These are phyloP conservation scores for Coniophora puteana DNA, from an alignment of 1,284 basidiomycete species.

Conservation along the genomic window DNA sequence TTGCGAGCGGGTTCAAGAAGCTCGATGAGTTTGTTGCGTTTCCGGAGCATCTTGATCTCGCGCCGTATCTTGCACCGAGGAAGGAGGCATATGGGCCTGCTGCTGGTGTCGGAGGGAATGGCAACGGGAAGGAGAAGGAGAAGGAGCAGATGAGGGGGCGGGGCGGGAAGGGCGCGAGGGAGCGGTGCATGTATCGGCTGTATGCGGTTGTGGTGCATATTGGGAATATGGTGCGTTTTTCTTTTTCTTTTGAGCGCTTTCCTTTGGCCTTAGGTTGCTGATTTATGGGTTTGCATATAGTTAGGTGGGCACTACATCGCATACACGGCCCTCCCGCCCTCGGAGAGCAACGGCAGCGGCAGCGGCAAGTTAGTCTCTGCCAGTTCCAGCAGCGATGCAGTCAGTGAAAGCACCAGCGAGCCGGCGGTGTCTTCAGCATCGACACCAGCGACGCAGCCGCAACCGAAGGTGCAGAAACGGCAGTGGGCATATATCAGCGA, in stretches of 20 bases:
- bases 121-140: constrained; percentile 34
- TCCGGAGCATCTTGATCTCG: constrained; percentile 81
- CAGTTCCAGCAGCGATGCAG: background rate
- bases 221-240: constrained; percentile 72
- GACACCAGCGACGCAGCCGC: constrained; percentile 13
- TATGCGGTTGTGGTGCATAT: constrained; percentile 91
- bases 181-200: constrained; percentile 66
- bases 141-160: constrained; percentile 29
- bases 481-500: constrained; percentile 93
- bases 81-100: constrained; percentile 59
- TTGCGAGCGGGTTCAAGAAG: constrained; percentile 74
- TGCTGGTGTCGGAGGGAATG: too few species aligned
- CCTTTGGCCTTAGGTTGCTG: constrained; percentile 8
- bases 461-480: constrained; percentile 31
- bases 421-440: constrained; percentile 13
- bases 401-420: constrained; percentile 7
- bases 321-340: constrained; percentile 62
- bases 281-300: constrained; percentile 32
- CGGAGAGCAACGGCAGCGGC: constrained; percentile 6
- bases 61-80: constrained; percentile 82
- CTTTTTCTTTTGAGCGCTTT: constrained; percentile 4
- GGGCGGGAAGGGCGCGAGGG: constrained; percentile 31
- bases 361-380: too few species aligned
- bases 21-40: constrained; percentile 87
- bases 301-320: constrained; percentile 84